Base-by-base conservation (phyloP, 306 rosid genomes). In the Quercus glauca region DNA sequence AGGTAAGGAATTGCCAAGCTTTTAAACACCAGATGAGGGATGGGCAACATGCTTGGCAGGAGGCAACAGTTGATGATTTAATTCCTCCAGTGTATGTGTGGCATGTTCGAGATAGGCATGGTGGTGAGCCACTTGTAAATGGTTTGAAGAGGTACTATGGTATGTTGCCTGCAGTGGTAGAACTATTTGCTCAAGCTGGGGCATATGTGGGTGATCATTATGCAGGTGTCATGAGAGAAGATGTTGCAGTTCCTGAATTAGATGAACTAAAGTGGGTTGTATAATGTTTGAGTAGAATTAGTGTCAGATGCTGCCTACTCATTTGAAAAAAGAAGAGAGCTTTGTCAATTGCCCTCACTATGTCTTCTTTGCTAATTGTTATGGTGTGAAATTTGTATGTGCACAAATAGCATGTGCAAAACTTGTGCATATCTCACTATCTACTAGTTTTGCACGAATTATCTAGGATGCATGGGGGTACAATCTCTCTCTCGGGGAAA, bases 21-120 rank as follows among this genome's bases (percentile, higher is more conserved):
- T 88, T 73, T 88, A 91, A 91, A 71, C 93, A 91, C 81, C 96
- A 91, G 79, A 91, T 89, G 93, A 91, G 96, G 85, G 96, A 89
- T 76, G 96, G 96, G 33, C 93, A 91, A 78, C 96, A 89, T 83
- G 93, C 88, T 55, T 91, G 96, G 96, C 92, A 91, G 75, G 89
- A 84, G 76, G 96, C 96, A 53, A 89, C 86, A 11, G 49, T 91
- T 37, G 80, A 86, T 59, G 89, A 87, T 79, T 78, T 91, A 85
- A 69, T 86, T 68, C 90, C 92, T 71, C 90, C 88, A 3, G 92
- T 89, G 14, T 84, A 89, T 56, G 96, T 89, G 57, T 89, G 88
- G 90, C 93, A 88, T 74, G 69, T 89, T 81, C 87, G 5, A 55
- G 86, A 88, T 76, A 80, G 33, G 29, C 83, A 87, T 73, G n/a